Conservation (phyloP, 139 green algal species). For the Volvox africanus region DNA sequence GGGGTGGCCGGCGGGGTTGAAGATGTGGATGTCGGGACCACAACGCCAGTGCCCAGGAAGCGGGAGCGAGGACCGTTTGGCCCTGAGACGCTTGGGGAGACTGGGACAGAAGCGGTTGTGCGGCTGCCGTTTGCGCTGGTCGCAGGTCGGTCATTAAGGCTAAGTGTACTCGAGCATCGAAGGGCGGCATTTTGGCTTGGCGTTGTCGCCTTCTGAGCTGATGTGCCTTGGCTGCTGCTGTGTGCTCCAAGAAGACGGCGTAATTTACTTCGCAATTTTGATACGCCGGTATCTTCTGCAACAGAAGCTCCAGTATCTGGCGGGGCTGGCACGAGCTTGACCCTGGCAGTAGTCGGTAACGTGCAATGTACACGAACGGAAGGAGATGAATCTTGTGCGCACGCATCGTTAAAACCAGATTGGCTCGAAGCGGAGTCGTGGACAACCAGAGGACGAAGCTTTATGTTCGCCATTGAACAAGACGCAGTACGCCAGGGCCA, state of each 20-base stretch:
- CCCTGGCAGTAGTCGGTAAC: not conserved
- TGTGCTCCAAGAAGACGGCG: slow-evolving; percentile 12
- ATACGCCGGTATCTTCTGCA: not conserved
- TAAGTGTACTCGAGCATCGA: not conserved
- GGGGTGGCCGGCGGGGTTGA: not conserved
- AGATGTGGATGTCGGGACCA: not conserved
- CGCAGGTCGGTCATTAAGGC: not conserved
- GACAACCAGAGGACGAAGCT: slow-evolving; percentile 7
- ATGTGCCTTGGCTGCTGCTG: not conserved
- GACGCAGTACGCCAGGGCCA: not conserved
- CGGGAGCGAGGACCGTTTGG: not conserved
- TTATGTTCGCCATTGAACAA: not conserved
- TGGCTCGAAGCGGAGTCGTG: not conserved
- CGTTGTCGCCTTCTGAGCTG: not conserved
- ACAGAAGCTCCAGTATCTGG: not conserved
- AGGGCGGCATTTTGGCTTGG: not conserved
- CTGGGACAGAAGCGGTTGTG: not conserved
- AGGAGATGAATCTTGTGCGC: not conserved
- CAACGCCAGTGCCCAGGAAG: not conserved
- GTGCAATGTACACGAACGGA: not conserved
- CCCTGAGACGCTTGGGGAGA: not conserved
- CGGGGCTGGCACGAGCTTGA: not conserved
- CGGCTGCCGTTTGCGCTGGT: not conserved
- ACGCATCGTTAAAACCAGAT: not conserved
- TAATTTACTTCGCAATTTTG: slow-evolving; percentile 19